phyloP scores from a whole-genome alignment of 192 early-diverging fungal genomes.

The Ambispora gerdemannii region DNA sequence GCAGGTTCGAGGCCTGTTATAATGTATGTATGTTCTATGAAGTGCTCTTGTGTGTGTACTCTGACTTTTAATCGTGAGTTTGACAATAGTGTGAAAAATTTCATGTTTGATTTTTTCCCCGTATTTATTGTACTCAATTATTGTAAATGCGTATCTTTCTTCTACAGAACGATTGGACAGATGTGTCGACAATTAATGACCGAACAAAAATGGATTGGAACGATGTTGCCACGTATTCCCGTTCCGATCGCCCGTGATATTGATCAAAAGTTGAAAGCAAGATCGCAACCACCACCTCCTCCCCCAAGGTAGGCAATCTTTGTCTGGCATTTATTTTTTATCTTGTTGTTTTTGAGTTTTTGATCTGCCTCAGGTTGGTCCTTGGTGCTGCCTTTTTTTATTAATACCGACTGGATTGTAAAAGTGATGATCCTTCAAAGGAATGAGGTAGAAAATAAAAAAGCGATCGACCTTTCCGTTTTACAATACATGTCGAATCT shows the following conservation, averaged over 20 bases:
- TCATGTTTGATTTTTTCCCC: not conserved
- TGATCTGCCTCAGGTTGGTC: not conserved
- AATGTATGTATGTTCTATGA: slow-evolving; percentile 28
- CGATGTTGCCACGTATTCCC: slow-evolving; percentile 80
- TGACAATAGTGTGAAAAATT: not conserved
- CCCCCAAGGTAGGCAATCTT: slow-evolving; percentile 24
- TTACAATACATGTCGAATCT: slow-evolving; percentile 14
- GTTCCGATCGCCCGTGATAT: slow-evolving; percentile 75
- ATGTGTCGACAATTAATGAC: slow-evolving; percentile 63
- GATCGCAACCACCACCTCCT: not conserved
- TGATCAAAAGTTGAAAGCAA: slow-evolving; percentile 55
- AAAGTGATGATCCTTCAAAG: slow-evolving; percentile 19
- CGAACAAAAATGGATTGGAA: slow-evolving; percentile 75
- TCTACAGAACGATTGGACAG: slow-evolving; percentile 72
- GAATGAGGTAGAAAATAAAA: slow-evolving; percentile 31
- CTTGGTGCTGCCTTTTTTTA: slow-evolving; percentile 3
- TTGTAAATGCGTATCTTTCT: not conserved
- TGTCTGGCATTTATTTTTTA: not conserved
- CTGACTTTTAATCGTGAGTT: slow-evolving; percentile 15
- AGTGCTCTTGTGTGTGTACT: slow-evolving; percentile 14
- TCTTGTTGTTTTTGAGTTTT: not conserved
- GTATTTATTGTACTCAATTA: not conserved
- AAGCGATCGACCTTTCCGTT: not conserved
- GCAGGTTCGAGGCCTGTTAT: slow-evolving; percentile 52
- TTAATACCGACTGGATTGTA: slow-evolving; percentile 16